Conservation (phyloP, 225 moss, liverwort and hornwort genomes). For the Bryoerythrophyllum caledonicum region DNA sequence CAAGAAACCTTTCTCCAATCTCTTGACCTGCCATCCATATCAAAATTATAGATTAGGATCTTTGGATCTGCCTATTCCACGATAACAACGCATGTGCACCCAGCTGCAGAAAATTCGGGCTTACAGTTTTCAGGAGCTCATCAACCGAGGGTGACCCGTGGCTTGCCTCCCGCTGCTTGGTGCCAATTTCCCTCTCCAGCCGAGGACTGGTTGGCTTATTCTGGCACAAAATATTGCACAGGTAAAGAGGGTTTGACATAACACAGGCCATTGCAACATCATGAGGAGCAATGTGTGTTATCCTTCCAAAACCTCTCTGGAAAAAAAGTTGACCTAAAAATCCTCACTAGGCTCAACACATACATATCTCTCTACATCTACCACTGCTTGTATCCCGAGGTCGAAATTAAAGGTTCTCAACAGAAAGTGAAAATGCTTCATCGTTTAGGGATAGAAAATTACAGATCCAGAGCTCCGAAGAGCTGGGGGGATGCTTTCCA, state of each 20-base stretch:
- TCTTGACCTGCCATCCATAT: conserved; percentile 43
- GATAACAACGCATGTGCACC: background rate
- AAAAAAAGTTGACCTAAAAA: conserved; percentile 22
- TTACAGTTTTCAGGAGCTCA: conserved; percentile 56
- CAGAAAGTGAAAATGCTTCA: background rate
- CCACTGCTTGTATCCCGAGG: background rate
- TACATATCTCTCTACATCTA: background rate
- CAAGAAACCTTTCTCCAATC: conserved; percentile 63
- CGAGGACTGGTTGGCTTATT: conserved; percentile 46
- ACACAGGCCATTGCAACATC: conserved; percentile 12
- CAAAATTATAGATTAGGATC: background rate
- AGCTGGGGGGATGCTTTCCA: conserved; percentile 12
- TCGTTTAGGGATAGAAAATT: conserved; percentile 14
- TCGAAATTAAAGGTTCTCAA: background rate
- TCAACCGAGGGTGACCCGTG: conserved; percentile 35
- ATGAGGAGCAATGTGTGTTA: background rate
- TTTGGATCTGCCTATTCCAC: background rate
- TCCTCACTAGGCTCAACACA: background rate
- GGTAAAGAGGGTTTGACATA: conserved; percentile 13
- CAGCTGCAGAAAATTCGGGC: background rate
- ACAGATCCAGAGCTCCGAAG: conserved; percentile 42
- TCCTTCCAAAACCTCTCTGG: conserved; percentile 1
- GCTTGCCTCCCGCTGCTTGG: conserved; percentile 24
- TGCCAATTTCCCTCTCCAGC: conserved; percentile 32
- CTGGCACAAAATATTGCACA: conserved; percentile 29